Percentiles rank a stretch among this genome's conserved stretches.
These are phyloP conservation scores for Solanum raphanifolium DNA, from an alignment of 257 asterid genomes.

Conservation along the genomic window DNA sequence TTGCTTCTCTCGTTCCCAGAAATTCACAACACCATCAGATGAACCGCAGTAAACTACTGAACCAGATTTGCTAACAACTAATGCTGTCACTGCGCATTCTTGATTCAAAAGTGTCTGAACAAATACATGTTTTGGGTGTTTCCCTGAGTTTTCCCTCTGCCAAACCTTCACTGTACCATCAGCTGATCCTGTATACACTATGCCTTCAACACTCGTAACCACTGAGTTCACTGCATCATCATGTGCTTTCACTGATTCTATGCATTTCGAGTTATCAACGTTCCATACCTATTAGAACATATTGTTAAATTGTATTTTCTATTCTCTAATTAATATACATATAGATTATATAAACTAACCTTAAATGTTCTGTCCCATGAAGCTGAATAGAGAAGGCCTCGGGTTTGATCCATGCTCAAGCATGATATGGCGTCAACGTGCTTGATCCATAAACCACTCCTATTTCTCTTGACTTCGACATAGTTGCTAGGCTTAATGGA, in stretches of 20 bases:
- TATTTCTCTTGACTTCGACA: constrained; percentile 29
- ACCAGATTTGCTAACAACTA: constrained; percentile 26
- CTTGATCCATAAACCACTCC: constrained; percentile 37
- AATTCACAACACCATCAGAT: constrained; percentile 53
- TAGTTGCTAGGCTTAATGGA: constrained; percentile 43
- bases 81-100: constrained; percentile 50
- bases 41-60: constrained; percentile 42
- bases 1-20: constrained; percentile 33
- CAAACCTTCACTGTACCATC: constrained; percentile 57
- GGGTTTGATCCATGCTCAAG: constrained; percentile 28
- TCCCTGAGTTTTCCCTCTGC: constrained; percentile 29
- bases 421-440: constrained; percentile 52
- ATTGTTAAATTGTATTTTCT: background rate
- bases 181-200: constrained; percentile 56
- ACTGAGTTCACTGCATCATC: constrained; percentile 57
- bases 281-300: constrained; percentile 26
- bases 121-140: constrained; percentile 12
- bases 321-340: background rate
- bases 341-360: background rate
- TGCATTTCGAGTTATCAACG: constrained; percentile 21
- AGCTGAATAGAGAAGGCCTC: constrained; percentile 40
- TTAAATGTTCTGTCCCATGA: constrained; percentile 70
- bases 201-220: constrained; percentile 21
- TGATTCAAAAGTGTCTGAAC: constrained; percentile 28
- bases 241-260: constrained; percentile 50